These are phyloP conservation scores for Podaxis sp. DNA, from an alignment of 768 basidiomycete species.

Conservation along the genomic window DNA sequence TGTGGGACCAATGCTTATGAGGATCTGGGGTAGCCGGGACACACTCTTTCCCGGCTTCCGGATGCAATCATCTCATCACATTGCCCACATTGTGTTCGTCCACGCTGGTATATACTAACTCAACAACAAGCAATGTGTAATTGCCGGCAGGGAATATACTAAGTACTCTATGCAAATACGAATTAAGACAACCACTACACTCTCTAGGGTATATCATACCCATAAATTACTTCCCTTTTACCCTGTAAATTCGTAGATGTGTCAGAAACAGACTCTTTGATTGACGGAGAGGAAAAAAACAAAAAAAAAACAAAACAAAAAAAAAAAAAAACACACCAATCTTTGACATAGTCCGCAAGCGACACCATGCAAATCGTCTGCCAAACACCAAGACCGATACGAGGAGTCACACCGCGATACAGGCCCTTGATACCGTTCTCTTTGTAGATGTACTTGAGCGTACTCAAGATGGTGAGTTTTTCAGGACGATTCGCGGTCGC, in stretches of 20 bases:
- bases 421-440: slow-evolving; percentile 96
- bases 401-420: slow-evolving; percentile 96
- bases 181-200: slow-evolving; percentile 15
- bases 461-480: slow-evolving; percentile 90
- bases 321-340: slow-evolving; percentile 52
- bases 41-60: slow-evolving; percentile 9
- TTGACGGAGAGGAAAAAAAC: neutral
- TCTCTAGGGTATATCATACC: slow-evolving; percentile 5
- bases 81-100: neutral
- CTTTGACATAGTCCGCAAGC: slow-evolving; percentile 93
- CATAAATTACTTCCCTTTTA: slow-evolving; percentile 11
- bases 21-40: neutral
- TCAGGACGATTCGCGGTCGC: slow-evolving; percentile 79
- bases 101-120: neutral
- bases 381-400: slow-evolving; percentile 95
- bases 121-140: neutral
- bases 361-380: slow-evolving; percentile 99
- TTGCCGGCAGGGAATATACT: slow-evolving; percentile 12
- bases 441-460: slow-evolving; percentile 89
- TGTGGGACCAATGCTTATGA: neutral
- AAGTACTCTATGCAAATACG: slow-evolving; percentile 24
- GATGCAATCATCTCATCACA: slow-evolving; percentile 2
- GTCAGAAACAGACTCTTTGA: slow-evolving; percentile 2
- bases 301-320: no score
- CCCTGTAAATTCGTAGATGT: slow-evolving; percentile 14